A percentile compares a stretch with the other conserved stretches of the same genome.
Evolutionary conservation across 2,329 filamentous ascomycete genomes (phyloP).

Genomic region (Aureobasidium mangrovei): DNA sequence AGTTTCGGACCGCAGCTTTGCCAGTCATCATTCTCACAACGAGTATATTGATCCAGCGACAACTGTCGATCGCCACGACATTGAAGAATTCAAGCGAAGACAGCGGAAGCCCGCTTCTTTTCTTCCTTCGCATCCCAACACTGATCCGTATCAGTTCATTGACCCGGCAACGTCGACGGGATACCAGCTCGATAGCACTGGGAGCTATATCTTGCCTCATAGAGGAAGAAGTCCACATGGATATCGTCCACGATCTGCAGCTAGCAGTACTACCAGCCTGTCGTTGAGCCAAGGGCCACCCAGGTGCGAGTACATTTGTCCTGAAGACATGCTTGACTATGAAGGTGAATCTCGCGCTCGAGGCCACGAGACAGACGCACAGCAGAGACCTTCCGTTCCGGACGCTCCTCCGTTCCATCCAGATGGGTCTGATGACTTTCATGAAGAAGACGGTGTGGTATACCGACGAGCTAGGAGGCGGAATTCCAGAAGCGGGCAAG

Average conservation of each 20-base stretch:
- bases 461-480: background rate
- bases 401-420: background rate
- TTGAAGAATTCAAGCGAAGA: slow-evolving; percentile 26
- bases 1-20: slow-evolving; percentile 28
- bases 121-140: slow-evolving; percentile 15
- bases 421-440: background rate
- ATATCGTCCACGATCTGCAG: slow-evolving; percentile 24
- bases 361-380: background rate
- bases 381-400: background rate
- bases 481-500: background rate
- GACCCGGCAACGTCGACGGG: slow-evolving; percentile 32
- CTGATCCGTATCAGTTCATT: slow-evolving; percentile 25
- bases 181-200: slow-evolving; percentile 35
- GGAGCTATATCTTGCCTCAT: slow-evolving; percentile 35
- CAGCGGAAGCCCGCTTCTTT: slow-evolving; percentile 8
- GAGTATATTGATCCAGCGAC: slow-evolving; percentile 40
- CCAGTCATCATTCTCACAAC: slow-evolving; percentile 34
- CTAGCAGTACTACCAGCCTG: slow-evolving; percentile 22
- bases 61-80: slow-evolving; percentile 37
- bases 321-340: background rate
- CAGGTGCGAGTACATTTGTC: background rate
- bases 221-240: slow-evolving; percentile 29
- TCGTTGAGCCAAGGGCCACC: slow-evolving; percentile 4
- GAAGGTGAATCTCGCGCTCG: background rate
- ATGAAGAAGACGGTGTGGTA: background rate